A percentile compares a stretch with the other conserved stretches of the same genome.
phyloP scores from a whole-genome alignment of 116 monocot species.

The Iris pallida region DNA sequence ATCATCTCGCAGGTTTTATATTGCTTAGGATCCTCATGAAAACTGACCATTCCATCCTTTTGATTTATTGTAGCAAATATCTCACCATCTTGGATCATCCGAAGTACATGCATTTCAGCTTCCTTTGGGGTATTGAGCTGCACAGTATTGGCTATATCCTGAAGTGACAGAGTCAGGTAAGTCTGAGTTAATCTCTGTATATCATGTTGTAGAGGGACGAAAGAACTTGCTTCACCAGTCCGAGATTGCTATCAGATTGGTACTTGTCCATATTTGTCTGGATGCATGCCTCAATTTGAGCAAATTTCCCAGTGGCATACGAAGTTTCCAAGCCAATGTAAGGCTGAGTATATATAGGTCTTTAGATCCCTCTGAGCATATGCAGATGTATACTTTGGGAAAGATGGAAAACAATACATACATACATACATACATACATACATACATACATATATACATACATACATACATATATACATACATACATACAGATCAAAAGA shows the following conservation, averaged over 20 bases:
- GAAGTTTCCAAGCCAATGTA: conserved; percentile 67
- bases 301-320: conserved; percentile 51
- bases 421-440: too few relatives aligned
- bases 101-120: conserved; percentile 96
- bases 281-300: conserved; percentile 66
- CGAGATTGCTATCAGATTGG: conserved; percentile 85
- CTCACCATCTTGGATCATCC: conserved; percentile 97
- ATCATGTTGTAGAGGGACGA: conserved; percentile 88
- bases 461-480: too few relatives aligned
- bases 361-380: conserved; percentile 77
- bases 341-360: conserved; percentile 57
- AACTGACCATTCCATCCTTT: conserved; percentile 99
- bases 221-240: conserved; percentile 83
- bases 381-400: conserved; percentile 86
- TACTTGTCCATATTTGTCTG: conserved; percentile 66
- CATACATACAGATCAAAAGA: too few relatives aligned
- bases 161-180: conserved; percentile 86
- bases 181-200: conserved; percentile 97
- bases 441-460: too few relatives aligned
- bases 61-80: conserved; percentile 96
- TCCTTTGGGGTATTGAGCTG: conserved; percentile 80
- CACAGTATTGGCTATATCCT: conserved; percentile 87
- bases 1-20: conserved; percentile 89
- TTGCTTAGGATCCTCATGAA: conserved; percentile 96
- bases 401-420: too few relatives aligned